Conservation (phyloP, 768 basidiomycete genomes). For the Multifurca ochricompacta region DNA sequence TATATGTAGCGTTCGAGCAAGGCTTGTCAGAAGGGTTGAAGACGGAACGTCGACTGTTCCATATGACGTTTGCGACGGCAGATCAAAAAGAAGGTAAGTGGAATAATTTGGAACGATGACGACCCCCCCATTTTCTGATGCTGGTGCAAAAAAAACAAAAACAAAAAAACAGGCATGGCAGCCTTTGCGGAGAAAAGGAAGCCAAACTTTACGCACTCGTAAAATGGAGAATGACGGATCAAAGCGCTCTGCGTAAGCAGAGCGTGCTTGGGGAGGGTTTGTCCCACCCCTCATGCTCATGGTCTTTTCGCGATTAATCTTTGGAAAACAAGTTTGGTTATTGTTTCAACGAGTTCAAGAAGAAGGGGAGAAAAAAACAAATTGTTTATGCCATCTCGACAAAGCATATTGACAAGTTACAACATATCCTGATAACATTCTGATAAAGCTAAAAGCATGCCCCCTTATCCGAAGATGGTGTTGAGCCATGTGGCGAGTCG, state of each 20-base stretch:
- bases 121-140: slow-evolving; percentile 8
- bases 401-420: too few relatives aligned
- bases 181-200: slow-evolving; percentile 94
- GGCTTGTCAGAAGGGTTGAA: slow-evolving; percentile 74
- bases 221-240: slow-evolving; percentile 5
- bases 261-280: too few relatives aligned
- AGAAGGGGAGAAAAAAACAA: too few relatives aligned
- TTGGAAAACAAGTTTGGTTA: too few relatives aligned
- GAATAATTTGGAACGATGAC: background rate
- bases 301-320: too few relatives aligned
- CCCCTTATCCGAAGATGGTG: slow-evolving; percentile 20
- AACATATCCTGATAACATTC: background rate
- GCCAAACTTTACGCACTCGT: slow-evolving; percentile 67
- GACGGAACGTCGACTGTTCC: slow-evolving; percentile 87
- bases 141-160: too few relatives aligned
- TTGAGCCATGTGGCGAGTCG: slow-evolving; percentile 24
- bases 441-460: background rate
- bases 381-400: too few relatives aligned
- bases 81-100: slow-evolving; percentile 90
- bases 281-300: too few relatives aligned
- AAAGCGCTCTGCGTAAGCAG: too few relatives aligned
- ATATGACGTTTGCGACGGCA: slow-evolving; percentile 83
- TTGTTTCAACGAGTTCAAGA: too few relatives aligned
- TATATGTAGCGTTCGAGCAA: slow-evolving; percentile 64
- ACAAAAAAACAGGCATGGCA: slow-evolving; percentile 83